Conservation (phyloP, 148 eudicot species). For the Polygonum aviculare region DNA sequence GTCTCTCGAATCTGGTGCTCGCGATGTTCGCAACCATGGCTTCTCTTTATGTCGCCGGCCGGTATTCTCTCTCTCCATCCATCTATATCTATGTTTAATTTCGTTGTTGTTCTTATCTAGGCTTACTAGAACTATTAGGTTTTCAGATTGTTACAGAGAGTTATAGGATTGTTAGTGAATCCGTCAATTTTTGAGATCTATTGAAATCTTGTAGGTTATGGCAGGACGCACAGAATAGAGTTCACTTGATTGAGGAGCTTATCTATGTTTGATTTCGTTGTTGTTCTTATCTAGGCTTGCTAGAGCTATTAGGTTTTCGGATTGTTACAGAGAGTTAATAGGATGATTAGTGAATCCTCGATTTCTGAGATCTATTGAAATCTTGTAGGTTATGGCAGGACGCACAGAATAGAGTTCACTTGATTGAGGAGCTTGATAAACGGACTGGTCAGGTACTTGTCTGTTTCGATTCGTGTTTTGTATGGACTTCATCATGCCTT, state of each 20-base stretch:
- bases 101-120: not conserved
- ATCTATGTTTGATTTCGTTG: not conserved
- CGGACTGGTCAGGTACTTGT: slow-evolving; percentile 53
- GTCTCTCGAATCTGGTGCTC: slow-evolving; percentile 38
- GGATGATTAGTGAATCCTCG: not conserved
- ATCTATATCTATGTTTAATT: not conserved
- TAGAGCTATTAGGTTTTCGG: not conserved
- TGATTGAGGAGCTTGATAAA: slow-evolving; percentile 60
- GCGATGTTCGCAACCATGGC: slow-evolving; percentile 81
- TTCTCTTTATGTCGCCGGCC: slow-evolving; percentile 56
- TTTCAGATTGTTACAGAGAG: not conserved
- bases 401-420: slow-evolving; percentile 58
- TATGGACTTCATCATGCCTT: not conserved
- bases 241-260: slow-evolving; percentile 26
- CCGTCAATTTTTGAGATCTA: slow-evolving; percentile 5
- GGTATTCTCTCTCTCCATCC: slow-evolving; percentile 27
- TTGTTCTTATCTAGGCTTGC: not conserved
- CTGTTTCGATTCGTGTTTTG: not conserved
- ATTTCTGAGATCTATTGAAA: slow-evolving; percentile 2
- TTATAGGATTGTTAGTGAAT: not conserved
- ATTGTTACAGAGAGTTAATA: not conserved
- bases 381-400: slow-evolving; percentile 74
- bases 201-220: slow-evolving; percentile 43
- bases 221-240: slow-evolving; percentile 77
- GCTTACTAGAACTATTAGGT: not conserved